Percentiles rank a stretch among this genome's conserved stretches.
phyloP scores from a whole-genome alignment of 768 basidiomycete genomes.

The Russula ochroleuca region DNA sequence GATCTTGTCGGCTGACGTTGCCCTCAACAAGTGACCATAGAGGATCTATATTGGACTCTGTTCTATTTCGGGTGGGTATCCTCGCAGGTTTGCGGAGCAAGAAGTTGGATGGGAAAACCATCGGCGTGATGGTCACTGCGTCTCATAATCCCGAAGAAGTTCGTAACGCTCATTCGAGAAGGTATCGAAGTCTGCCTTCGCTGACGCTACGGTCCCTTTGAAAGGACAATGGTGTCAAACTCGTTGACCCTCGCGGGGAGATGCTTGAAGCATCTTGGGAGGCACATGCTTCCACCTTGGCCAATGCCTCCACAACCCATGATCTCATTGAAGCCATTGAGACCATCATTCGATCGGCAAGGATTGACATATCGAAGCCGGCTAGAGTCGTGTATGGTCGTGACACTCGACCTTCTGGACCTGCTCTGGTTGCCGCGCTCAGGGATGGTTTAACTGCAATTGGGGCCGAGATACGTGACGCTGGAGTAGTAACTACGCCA shows the following conservation, averaged over 20 bases:
- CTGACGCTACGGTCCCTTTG: conserved; percentile 16
- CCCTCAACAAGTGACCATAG: conserved; percentile 38
- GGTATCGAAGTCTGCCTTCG: conserved; percentile 2
- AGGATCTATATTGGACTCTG: conserved; percentile 71
- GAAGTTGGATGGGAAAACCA: conserved; percentile 81
- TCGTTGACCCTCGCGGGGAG: conserved; percentile 95
- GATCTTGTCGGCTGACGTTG: neutral
- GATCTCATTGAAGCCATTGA: conserved; percentile 67
- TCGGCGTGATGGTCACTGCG: conserved; percentile 98
- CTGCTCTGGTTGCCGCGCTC: conserved; percentile 66
- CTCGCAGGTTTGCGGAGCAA: conserved; percentile 89
- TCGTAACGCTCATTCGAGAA: conserved; percentile 45
- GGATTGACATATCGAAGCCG: conserved; percentile 76
- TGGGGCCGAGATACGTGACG: conserved; percentile 61
- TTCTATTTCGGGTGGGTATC: conserved; percentile 91
- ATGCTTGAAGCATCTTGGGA: conserved; percentile 98
- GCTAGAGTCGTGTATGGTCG: conserved; percentile 84
- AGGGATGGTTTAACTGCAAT: conserved; percentile 79
- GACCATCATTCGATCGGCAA: conserved; percentile 53
- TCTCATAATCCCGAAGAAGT: conserved; percentile 93
- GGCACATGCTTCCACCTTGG: conserved; percentile 73
- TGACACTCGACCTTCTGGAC: conserved; percentile 89
- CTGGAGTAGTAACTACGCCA: conserved; percentile 88
- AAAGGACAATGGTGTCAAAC: conserved; percentile 97
- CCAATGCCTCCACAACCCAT: conserved; percentile 74